phyloP scores from a whole-genome alignment of 2,329 filamentous ascomycete genomes.

The Cladobotryum protrusum region DNA sequence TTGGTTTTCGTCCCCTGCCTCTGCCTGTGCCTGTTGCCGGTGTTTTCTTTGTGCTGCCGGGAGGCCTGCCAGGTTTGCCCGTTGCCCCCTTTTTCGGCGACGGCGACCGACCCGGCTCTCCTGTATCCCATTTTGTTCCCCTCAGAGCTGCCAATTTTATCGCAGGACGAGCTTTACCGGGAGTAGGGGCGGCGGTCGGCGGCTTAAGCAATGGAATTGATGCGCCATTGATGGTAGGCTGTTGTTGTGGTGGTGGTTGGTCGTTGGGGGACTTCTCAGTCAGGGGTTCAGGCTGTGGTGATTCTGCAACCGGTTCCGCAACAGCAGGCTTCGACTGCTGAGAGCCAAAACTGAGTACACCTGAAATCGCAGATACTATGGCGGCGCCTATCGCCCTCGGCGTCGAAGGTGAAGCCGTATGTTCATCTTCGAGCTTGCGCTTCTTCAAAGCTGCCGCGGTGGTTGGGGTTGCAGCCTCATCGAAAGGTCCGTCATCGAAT shows the following conservation, averaged over 20 bases:
- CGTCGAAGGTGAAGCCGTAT: conserved; percentile 20
- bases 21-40: background rate
- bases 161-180: conserved; percentile 23
- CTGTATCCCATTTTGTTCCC: conserved; percentile 34
- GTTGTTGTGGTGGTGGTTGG: too few relatives aligned
- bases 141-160: conserved; percentile 31
- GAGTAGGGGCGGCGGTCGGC: conserved; percentile 11
- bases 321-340: conserved; percentile 8
- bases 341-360: conserved; percentile 18
- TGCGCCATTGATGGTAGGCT: background rate
- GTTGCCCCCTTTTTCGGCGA: conserved; percentile 6
- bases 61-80: conserved; percentile 13
- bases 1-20: conserved; percentile 15
- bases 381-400: conserved; percentile 25
- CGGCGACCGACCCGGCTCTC: conserved; percentile 13
- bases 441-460: conserved; percentile 24
- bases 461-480: conserved; percentile 18
- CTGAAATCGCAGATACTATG: conserved; percentile 27
- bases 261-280: background rate
- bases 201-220: conserved; percentile 4
- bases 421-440: conserved; percentile 24
- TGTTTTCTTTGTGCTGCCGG: background rate
- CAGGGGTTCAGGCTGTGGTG: conserved; percentile 2
- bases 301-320: conserved; percentile 10
- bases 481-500: conserved; percentile 10